Base-by-base conservation (phyloP, 163 green algal genomes). In the Scenedesmus sp. region DNA sequence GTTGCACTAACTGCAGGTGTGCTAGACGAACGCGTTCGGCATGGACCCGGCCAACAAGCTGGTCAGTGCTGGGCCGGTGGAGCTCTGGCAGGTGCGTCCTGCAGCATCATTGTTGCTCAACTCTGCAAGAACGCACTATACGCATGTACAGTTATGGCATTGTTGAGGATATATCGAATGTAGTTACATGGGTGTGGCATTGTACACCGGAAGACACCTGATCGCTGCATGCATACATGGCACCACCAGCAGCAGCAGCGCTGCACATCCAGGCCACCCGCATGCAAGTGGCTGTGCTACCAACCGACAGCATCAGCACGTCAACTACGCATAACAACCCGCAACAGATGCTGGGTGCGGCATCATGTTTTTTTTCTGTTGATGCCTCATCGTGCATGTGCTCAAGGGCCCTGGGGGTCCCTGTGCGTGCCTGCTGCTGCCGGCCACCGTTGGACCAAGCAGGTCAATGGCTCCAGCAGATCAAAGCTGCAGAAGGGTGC, bases 41-140 rank as follows among this genome's bases (percentile, higher is more conserved):
- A n/a, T n/a, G n/a, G n/a, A 81, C 72, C 72, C 72, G 7, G 33
- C 72, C 26, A 81, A 44, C 33, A 81, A 81, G 72, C 72, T 81
- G 1, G 35, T 81, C 72, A 44, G 35, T 43, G 72, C 72, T 26
- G 72, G 72, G 6, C 72, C 72, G 5, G 72, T 81, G 35, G 72
- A 81, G 72, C 72, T 81, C 3, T 81, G 16, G 35, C 35, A 81
- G 72, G 72, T 81, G 72, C 72, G 72, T 30, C 6, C 6, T 35
- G 72, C 72, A 49, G 33, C 72, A 33, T 46, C 35, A 44, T 44
- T 44, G 33, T 33, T 81, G 72, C 35, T 44, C 7, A 5, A 43
- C 24, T 13, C 35, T 12, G 72, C 12, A 30, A 26, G 24, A 44
- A 44, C 22, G 72, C 72, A 18, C 20, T 26, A 49, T 5, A 37